A percentile compares a stretch with the other conserved stretches of the same genome.
phyloP scores from a whole-genome alignment of 225 moss, liverwort and hornwort species.

The Pseudoscleropodium purum region DNA sequence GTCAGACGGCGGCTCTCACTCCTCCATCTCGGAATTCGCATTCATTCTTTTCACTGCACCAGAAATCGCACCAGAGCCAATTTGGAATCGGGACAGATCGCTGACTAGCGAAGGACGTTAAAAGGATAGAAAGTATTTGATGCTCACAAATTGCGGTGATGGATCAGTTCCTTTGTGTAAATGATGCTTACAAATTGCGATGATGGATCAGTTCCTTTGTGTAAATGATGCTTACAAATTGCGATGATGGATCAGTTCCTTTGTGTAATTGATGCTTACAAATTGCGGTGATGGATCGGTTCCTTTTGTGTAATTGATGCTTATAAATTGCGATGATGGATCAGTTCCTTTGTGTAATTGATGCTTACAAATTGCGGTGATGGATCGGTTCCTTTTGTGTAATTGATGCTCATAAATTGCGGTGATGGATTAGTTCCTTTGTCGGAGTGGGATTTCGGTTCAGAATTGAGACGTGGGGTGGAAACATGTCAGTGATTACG shows the following conservation, averaged over 20 bases:
- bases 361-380: no score
- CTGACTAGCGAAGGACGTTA: neutral
- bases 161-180: neutral
- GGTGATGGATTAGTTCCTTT: neutral
- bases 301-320: neutral
- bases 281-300: neutral
- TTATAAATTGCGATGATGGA: no score
- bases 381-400: neutral
- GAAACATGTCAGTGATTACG: neutral
- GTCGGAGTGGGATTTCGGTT: neutral
- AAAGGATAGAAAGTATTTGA: neutral
- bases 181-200: no score
- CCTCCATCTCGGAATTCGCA: neutral
- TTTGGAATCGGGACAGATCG: neutral
- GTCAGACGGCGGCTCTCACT: neutral
- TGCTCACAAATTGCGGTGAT: neutral
- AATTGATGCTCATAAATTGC: neutral
- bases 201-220: neutral
- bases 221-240: neutral
- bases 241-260: neutral
- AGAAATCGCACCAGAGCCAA: neutral
- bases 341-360: neutral
- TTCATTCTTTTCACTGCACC: neutral
- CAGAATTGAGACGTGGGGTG: neutral
- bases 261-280: neutral